A percentile compares a stretch with the other conserved stretches of the same genome.
These are phyloP conservation scores for Alternaria sp. DNA, from an alignment of 2,329 filamentous ascomycete species.

Conservation along the genomic window DNA sequence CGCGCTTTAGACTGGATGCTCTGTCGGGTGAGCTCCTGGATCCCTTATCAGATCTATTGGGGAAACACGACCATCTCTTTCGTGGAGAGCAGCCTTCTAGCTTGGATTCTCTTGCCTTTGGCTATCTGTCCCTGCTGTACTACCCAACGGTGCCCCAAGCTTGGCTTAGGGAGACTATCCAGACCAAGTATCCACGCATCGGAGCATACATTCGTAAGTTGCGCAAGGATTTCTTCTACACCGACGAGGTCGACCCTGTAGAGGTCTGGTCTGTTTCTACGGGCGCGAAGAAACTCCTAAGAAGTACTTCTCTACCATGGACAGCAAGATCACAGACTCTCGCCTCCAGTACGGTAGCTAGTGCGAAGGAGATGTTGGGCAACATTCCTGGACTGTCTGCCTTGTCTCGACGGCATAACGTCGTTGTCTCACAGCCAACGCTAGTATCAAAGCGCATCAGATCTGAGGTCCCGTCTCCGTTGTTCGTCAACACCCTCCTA, in stretches of 20 bases:
- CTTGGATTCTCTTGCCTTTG: slow-evolving; percentile 81
- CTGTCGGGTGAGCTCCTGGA: slow-evolving; percentile 72
- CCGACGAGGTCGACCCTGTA: slow-evolving; percentile 26
- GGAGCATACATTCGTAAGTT: slow-evolving; percentile 48
- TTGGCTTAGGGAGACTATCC: slow-evolving; percentile 67
- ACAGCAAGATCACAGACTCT: slow-evolving; percentile 17
- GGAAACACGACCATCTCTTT: slow-evolving; percentile 63
- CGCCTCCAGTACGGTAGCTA: slow-evolving; percentile 13
- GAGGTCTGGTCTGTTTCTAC: slow-evolving; percentile 39
- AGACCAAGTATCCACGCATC: slow-evolving; percentile 53
- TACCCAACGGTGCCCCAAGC: slow-evolving; percentile 65
- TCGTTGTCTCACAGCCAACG: slow-evolving; percentile 14
- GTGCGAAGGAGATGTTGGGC: slow-evolving; percentile 28
- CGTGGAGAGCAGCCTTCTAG: slow-evolving; percentile 60
- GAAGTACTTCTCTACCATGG: slow-evolving; percentile 33
- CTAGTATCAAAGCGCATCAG: slow-evolving; percentile 8
- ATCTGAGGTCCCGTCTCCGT: slow-evolving; percentile 39
- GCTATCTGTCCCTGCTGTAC: slow-evolving; percentile 78
- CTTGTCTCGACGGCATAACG: slow-evolving; percentile 12
- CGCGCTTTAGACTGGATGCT: slow-evolving; percentile 76
- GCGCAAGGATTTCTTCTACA: slow-evolving; percentile 32
- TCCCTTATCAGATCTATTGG: slow-evolving; percentile 70
- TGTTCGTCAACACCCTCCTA: slow-evolving; percentile 32
- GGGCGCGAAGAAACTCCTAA: slow-evolving; percentile 5
- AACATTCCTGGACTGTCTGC: slow-evolving; percentile 33